Conservation (phyloP, 169 alveolate genomes). For the Hepatocystis sp. region DNA sequence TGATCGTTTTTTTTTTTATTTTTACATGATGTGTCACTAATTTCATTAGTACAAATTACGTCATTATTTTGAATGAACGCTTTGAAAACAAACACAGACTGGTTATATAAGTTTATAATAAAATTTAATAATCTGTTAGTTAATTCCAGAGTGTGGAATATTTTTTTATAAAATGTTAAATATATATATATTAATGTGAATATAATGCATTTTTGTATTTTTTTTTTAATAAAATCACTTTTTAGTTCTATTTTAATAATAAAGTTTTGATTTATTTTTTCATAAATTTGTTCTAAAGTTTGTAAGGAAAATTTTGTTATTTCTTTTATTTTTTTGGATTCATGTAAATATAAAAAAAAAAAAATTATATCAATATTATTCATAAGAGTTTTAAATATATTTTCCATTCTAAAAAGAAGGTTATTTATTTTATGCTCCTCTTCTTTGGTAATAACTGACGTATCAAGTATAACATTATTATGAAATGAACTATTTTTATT, state of each 20-base stretch:
- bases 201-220: conserved; percentile 1
- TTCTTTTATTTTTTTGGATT: conserved; percentile 10
- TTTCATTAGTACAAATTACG: neutral
- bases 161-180: conserved; percentile 34
- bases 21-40: neutral
- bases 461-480: conserved; percentile 14
- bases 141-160: conserved; percentile 14
- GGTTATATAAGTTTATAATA: conserved; percentile 15
- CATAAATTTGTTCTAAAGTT: conserved; percentile 15
- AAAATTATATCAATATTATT: conserved; percentile 54
- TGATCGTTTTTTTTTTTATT: conserved; percentile 2
- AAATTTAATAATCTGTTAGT: conserved; percentile 1
- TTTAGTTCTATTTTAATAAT: conserved; percentile 4
- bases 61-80: neutral
- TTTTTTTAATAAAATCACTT: conserved; percentile 11
- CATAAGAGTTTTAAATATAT: conserved; percentile 7
- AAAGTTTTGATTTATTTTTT: conserved; percentile 31
- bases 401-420: conserved; percentile 14
- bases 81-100: conserved; percentile 21
- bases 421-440: conserved; percentile 20
- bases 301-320: conserved; percentile 8
- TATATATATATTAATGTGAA: conserved; percentile 46
- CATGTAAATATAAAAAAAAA: conserved; percentile 42
- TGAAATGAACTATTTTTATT: conserved; percentile 51
- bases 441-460: neutral